phyloP scores from a whole-genome alignment of 257 asterid genomes.

The Rhazya stricta region DNA sequence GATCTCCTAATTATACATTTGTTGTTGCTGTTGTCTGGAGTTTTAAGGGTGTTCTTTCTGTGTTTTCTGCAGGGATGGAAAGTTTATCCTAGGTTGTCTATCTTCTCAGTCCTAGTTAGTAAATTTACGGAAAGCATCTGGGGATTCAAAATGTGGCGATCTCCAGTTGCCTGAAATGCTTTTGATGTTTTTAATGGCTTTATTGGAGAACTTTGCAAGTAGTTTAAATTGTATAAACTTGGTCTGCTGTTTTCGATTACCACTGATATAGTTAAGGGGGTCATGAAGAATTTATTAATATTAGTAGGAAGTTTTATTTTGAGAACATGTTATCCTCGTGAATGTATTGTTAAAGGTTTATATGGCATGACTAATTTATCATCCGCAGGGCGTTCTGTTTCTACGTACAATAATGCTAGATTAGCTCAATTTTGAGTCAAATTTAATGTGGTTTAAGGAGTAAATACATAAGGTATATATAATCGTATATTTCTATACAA shows the following conservation, averaged over 20 bases:
- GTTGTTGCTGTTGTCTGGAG: background rate
- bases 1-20: background rate
- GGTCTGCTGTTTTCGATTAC: background rate
- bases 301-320: background rate
- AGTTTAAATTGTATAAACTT: background rate
- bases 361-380: background rate
- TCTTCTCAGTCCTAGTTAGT: background rate
- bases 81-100: background rate
- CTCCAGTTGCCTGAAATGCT: background rate
- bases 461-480: too few species aligned
- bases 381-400: too few species aligned
- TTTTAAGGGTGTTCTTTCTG: background rate
- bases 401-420: too few species aligned
- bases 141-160: background rate
- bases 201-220: background rate
- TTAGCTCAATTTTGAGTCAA: too few species aligned
- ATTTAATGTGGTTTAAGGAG: too few species aligned
- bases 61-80: background rate
- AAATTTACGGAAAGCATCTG: conserved; percentile 3
- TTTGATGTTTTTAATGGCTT: background rate
- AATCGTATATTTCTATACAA: too few species aligned
- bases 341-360: background rate
- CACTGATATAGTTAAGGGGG: background rate
- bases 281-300: too few species aligned
- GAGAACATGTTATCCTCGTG: background rate